Evolutionary conservation across 2,329 filamentous ascomycete species (phyloP).

Genomic region (Akanthomyces uredinophilus): DNA sequence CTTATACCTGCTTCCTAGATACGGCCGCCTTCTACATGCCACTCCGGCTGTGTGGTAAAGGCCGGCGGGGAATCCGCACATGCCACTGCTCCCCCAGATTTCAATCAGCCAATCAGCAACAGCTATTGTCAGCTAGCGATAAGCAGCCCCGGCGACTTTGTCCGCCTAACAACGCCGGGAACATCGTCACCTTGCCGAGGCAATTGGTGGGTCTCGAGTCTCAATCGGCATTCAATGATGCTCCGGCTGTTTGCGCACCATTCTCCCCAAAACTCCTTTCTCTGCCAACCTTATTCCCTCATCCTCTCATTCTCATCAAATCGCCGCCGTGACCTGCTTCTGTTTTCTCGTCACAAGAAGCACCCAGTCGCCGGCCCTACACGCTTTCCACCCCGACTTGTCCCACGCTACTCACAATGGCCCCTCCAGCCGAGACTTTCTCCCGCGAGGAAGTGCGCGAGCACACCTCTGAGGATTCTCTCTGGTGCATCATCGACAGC

Average conservation of each 20-base stretch:
- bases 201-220: slow-evolving; percentile 9
- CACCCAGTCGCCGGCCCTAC: background rate
- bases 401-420: slow-evolving; percentile 24
- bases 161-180: background rate
- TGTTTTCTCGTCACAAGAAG: background rate
- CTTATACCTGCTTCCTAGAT: no score
- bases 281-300: background rate
- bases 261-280: background rate
- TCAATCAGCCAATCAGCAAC: slow-evolving; percentile 2
- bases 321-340: background rate
- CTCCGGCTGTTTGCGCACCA: background rate
- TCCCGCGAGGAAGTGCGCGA: slow-evolving; percentile 64
- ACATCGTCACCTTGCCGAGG: slow-evolving; percentile 10
- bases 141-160: background rate
- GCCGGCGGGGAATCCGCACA: background rate
- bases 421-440: slow-evolving; percentile 43
- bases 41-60: background rate
- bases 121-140: background rate
- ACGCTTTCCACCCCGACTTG: background rate
- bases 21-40: no score
- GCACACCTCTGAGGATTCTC: slow-evolving; percentile 68
- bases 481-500: slow-evolving; percentile 83
- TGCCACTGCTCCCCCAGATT: background rate
- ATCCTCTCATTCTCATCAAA: background rate
- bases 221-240: slow-evolving; percentile 8